Evolutionary conservation across 2,329 filamentous ascomycete species (phyloP).

Genomic region (Ophiostoma piceae): DNA sequence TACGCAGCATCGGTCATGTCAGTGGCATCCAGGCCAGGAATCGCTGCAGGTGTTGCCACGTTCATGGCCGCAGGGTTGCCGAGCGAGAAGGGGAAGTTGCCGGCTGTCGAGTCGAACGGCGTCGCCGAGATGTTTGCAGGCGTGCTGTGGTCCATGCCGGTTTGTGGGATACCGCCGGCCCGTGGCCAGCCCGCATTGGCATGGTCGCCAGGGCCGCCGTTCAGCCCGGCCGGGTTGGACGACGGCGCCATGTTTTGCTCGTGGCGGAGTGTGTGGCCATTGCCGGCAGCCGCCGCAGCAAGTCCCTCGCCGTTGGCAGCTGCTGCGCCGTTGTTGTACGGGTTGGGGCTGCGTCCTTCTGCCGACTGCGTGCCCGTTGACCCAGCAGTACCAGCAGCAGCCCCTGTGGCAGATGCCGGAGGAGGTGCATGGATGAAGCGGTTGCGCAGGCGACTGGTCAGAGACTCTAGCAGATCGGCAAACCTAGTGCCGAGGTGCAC

Average conservation of each 20-base stretch:
- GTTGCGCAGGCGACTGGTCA: slow-evolving; percentile 67
- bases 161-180: neutral
- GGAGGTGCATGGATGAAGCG: slow-evolving; percentile 65
- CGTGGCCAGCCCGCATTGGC: neutral
- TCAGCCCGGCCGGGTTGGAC: neutral
- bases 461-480: slow-evolving; percentile 72
- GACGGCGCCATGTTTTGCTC: neutral
- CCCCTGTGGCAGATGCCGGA: slow-evolving; percentile 30
- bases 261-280: neutral
- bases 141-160: slow-evolving; percentile 37
- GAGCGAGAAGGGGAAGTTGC: slow-evolving; percentile 50
- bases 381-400: slow-evolving; percentile 21
- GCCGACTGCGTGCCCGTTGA: slow-evolving; percentile 8
- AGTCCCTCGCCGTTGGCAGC: neutral
- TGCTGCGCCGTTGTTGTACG: neutral
- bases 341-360: neutral
- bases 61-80: slow-evolving; percentile 46
- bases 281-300: neutral
- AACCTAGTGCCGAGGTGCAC: slow-evolving; percentile 81
- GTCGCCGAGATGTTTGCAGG: slow-evolving; percentile 57
- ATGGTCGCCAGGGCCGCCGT: neutral
- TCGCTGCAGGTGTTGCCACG: slow-evolving; percentile 43
- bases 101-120: slow-evolving; percentile 53
- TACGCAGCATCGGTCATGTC: slow-evolving; percentile 41
- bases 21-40: slow-evolving; percentile 32